Evolutionary conservation across 208 protist species (phyloP).

Genomic region (Balamuthia mandrillaris): DNA sequence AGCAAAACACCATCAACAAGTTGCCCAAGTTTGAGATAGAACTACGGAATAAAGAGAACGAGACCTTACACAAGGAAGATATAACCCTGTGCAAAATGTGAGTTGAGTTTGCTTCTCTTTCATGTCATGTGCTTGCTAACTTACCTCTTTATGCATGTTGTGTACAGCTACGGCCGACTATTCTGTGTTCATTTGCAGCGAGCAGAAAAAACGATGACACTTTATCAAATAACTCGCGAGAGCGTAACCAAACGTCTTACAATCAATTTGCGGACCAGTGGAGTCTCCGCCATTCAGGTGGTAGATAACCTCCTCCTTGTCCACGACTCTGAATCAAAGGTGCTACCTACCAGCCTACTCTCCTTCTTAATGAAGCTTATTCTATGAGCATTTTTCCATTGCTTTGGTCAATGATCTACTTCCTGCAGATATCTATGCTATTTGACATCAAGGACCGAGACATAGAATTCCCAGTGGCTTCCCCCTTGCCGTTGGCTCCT

Average conservation of each 20-base stretch:
- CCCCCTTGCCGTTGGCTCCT: neutral
- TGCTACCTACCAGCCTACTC: neutral
- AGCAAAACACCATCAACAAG: neutral
- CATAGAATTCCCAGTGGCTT: neutral
- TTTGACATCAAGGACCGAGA: constrained; percentile 38
- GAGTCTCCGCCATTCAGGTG: neutral
- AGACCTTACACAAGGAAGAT: neutral
- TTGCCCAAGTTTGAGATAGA: neutral
- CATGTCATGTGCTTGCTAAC: neutral
- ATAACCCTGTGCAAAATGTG: neutral
- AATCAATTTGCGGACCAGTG: neutral
- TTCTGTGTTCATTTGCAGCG: neutral
- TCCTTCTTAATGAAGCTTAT: no score
- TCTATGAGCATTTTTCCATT: neutral
- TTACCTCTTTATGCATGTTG: neutral
- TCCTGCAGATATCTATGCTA: constrained; percentile 10
- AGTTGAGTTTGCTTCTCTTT: neutral
- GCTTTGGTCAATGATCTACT: neutral
- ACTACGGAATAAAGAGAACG: neutral
- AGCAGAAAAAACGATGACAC: neutral
- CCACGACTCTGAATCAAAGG: neutral
- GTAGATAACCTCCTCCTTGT: neutral
- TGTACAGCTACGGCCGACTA: neutral
- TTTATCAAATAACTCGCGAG: neutral
- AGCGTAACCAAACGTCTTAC: neutral